These are phyloP conservation scores for Grammothele lineata DNA, from an alignment of 768 basidiomycete genomes.

Conservation along the genomic window DNA sequence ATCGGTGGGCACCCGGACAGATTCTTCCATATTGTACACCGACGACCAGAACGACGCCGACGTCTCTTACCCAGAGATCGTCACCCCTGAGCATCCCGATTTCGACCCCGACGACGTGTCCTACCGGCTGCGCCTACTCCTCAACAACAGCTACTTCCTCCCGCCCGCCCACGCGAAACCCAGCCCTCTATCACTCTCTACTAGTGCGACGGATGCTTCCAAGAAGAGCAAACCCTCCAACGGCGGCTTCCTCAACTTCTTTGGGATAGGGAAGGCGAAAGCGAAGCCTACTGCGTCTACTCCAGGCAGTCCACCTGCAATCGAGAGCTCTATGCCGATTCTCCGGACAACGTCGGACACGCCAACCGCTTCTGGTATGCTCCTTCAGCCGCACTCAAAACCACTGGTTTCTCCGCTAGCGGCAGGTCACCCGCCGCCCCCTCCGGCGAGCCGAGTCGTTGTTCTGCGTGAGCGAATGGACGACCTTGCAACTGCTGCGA, in stretches of 20 bases:
- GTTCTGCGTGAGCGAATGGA: constrained; percentile 82
- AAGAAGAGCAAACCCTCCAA: constrained; percentile 48
- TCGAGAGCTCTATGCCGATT: constrained; percentile 19
- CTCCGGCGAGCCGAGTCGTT: constrained; percentile 44
- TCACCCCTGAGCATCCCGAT: constrained; percentile 22
- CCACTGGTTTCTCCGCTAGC: constrained; percentile 35
- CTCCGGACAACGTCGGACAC: constrained; percentile 66
- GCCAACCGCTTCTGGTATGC: constrained; percentile 43
- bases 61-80: constrained; percentile 25
- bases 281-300: constrained; percentile 52
- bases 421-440: constrained; percentile 26
- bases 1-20: constrained; percentile 56
- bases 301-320: constrained; percentile 24
- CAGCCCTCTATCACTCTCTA: constrained; percentile 58
- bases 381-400: constrained; percentile 23
- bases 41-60: constrained; percentile 37
- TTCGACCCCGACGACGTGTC: constrained; percentile 73
- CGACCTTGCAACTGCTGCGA: constrained; percentile 64
- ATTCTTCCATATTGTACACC: constrained; percentile 61
- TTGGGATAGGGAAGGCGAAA: constrained; percentile 63
- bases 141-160: constrained; percentile 86
- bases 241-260: constrained; percentile 62
- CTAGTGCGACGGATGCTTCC: constrained; percentile 28
- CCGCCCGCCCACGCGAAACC: constrained; percentile 87
- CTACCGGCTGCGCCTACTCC: constrained; percentile 76